These are phyloP conservation scores for Plasmodium malariae DNA, from an alignment of 169 alveolate genomes.

Conservation along the genomic window DNA sequence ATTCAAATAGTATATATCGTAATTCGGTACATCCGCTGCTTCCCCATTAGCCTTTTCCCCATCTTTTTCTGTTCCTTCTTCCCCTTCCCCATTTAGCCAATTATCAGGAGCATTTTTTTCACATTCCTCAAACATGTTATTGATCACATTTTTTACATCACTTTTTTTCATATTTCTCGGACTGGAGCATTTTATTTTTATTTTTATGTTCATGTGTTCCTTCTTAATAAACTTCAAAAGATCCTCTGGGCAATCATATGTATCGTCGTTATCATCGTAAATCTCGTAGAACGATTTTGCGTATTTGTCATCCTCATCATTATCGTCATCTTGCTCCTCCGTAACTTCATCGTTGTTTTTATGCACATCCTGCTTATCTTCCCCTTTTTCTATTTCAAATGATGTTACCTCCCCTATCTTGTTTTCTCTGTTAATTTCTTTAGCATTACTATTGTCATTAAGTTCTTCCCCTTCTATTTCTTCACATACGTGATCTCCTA, in stretches of 20 bases:
- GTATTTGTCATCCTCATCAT: constrained; percentile 14
- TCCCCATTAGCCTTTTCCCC: not conserved
- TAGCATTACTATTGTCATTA: not conserved
- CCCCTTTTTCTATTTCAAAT: not conserved
- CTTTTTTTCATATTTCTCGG: constrained; percentile 76
- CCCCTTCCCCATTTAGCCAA: not conserved
- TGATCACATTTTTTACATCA: constrained; percentile 61
- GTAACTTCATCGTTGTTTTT: no score
- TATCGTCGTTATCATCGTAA: constrained; percentile 76
- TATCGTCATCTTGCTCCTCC: not conserved
- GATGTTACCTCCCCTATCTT: not conserved
- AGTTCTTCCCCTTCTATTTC: not conserved
- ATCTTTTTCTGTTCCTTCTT: not conserved
- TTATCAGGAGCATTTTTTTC: not conserved
- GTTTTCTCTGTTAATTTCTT: not conserved
- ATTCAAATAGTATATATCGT: constrained; percentile 4
- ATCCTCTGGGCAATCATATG: constrained; percentile 77
- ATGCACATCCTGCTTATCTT: no score
- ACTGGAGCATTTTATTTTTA: constrained; percentile 80
- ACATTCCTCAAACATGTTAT: constrained; percentile 26
- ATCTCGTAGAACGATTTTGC: constrained; percentile 74
- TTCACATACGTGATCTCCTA: not conserved
- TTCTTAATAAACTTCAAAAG: constrained; percentile 78
- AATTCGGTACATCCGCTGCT: not conserved
- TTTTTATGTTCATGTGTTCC: constrained; percentile 77